phyloP scores from a whole-genome alignment of 2,329 filamentous ascomycete genomes.

The Fusarium transvaalense region DNA sequence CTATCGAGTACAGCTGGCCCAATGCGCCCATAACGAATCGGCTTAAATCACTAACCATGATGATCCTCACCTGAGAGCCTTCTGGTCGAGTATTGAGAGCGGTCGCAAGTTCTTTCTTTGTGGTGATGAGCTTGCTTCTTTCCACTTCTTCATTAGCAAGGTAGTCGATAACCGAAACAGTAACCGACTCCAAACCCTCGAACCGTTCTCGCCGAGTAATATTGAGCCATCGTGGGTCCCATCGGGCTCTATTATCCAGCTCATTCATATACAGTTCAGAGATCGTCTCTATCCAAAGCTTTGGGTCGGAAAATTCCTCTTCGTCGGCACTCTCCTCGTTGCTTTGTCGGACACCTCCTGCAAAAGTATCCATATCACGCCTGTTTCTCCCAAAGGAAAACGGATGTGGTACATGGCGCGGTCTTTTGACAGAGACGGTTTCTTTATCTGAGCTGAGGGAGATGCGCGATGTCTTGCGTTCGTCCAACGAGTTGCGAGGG shows the following conservation, averaged over 20 bases:
- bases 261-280: conserved; percentile 51
- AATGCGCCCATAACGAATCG: conserved; percentile 49
- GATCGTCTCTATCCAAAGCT: conserved; percentile 49
- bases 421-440: not conserved
- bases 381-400: conserved; percentile 29
- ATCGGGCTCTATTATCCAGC: conserved; percentile 28
- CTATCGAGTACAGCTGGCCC: conserved; percentile 46
- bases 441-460: conserved; percentile 22
- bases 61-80: conserved; percentile 35
- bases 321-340: conserved; percentile 7
- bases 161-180: conserved; percentile 19
- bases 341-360: not conserved
- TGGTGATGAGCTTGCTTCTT: conserved; percentile 6
- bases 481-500: conserved; percentile 21
- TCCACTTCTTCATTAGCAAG: not conserved
- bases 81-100: conserved; percentile 4
- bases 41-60: conserved; percentile 50
- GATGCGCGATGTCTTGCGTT: conserved; percentile 5
- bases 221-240: conserved; percentile 25
- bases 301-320: conserved; percentile 45
- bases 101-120: conserved; percentile 17
- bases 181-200: conserved; percentile 18
- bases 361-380: conserved; percentile 36
- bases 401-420: conserved; percentile 4
- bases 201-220: conserved; percentile 20